phyloP scores from a whole-genome alignment of 1,284 basidiomycete genomes.

The Filobasidium uniguttulatum region DNA sequence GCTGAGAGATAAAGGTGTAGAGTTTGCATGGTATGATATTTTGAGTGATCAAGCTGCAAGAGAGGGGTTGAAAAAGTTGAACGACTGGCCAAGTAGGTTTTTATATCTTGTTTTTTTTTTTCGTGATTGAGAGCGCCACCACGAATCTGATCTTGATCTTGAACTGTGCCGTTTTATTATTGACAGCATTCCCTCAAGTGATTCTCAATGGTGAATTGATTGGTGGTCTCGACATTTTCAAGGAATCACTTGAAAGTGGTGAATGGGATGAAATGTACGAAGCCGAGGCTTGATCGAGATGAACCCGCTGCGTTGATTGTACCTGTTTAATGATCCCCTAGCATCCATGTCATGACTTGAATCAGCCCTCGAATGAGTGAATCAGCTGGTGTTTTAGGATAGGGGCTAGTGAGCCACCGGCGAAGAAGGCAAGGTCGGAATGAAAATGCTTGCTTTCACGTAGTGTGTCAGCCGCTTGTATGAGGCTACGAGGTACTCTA shows the following conservation, averaged over 20 bases:
- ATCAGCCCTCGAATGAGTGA: too few relatives aligned
- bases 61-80: conserved; percentile 42
- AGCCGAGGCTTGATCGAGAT: too few relatives aligned
- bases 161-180: neutral
- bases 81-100: conserved; percentile 39
- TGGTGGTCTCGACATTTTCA: conserved; percentile 53
- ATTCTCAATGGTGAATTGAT: conserved; percentile 74
- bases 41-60: conserved; percentile 55
- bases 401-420: too few relatives aligned
- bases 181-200: conserved; percentile 46
- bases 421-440: too few relatives aligned
- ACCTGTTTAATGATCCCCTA: too few relatives aligned
- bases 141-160: too few relatives aligned
- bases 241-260: conserved; percentile 46
- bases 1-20: conserved; percentile 47
- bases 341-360: too few relatives aligned
- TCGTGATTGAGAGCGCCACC: neutral
- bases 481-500: too few relatives aligned
- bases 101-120: neutral
- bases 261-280: conserved; percentile 33
- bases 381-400: too few relatives aligned
- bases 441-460: too few relatives aligned
- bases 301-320: too few relatives aligned
- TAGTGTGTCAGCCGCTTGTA: too few relatives aligned
- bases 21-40: conserved; percentile 61